Conservation (phyloP, 345 rosid species). For the Euphorbia pulcherrima region DNA sequence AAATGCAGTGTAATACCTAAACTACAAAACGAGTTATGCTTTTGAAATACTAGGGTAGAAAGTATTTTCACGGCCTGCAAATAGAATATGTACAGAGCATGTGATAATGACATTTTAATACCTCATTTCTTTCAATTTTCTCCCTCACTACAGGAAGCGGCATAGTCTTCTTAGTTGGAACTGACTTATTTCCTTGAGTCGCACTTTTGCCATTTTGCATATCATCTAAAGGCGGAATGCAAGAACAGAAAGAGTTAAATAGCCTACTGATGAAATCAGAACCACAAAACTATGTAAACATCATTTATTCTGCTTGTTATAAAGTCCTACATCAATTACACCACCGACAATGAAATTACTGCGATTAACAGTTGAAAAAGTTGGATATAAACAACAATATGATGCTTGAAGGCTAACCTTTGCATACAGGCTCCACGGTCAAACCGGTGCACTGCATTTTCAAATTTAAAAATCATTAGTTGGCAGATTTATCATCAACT, state of each 20-base stretch:
- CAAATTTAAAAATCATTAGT: constrained; percentile 18
- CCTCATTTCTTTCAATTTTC: constrained; percentile 28
- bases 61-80: neutral
- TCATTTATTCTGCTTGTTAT: neutral
- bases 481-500: constrained; percentile 1
- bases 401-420: constrained; percentile 41
- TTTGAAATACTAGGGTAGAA: neutral
- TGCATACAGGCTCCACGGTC: constrained; percentile 26
- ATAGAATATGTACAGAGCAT: neutral
- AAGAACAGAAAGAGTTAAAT: neutral
- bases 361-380: neutral
- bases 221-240: constrained; percentile 24
- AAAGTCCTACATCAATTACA: neutral
- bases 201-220: constrained; percentile 7
- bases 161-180: constrained; percentile 17
- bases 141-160: constrained; percentile 25
- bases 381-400: neutral
- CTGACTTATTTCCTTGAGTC: constrained; percentile 5
- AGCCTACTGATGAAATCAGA: neutral
- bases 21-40: neutral
- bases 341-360: neutral
- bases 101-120: neutral
- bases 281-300: neutral
- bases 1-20: neutral
- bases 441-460: constrained; percentile 46